Percentiles rank a stretch among this genome's conserved stretches.
These are phyloP conservation scores for Nicotiana knightiana DNA, from an alignment of 257 asterid species.

Conservation along the genomic window DNA sequence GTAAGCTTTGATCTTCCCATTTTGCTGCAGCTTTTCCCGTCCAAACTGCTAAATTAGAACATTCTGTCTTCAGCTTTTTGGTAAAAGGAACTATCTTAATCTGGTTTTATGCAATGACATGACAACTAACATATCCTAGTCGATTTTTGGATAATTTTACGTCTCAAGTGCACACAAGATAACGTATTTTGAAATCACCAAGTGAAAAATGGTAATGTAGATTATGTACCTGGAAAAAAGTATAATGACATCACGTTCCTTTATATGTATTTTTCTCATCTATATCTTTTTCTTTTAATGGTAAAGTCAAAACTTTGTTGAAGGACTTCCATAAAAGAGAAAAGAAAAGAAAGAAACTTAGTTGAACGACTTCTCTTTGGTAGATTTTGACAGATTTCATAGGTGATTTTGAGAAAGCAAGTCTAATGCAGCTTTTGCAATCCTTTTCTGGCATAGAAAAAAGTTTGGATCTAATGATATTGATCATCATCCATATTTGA, in stretches of 20 bases:
- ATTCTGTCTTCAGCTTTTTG: neutral
- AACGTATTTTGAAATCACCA: neutral
- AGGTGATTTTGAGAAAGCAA: neutral
- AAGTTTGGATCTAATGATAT: neutral
- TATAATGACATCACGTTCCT: neutral
- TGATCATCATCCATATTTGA: neutral
- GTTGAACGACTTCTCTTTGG: neutral
- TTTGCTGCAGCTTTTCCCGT: conserved; percentile 5
- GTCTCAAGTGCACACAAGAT: neutral
- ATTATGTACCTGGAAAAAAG: neutral
- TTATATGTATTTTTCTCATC: neutral
- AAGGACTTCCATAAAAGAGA: neutral
- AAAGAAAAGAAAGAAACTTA: neutral
- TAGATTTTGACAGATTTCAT: neutral
- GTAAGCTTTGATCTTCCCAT: conserved; percentile 34
- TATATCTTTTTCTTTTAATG: neutral
- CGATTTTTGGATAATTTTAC: neutral
- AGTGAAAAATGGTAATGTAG: neutral
- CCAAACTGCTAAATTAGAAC: conserved; percentile 7
- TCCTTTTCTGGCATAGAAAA: neutral
- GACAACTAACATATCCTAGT: neutral
- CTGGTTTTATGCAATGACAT: neutral
- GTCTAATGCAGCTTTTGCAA: neutral
- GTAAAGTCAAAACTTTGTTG: neutral
- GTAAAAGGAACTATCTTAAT: neutral